phyloP scores from a whole-genome alignment of 1,139 yeast species.

The Nakaseomyces uthaithaninus region DNA sequence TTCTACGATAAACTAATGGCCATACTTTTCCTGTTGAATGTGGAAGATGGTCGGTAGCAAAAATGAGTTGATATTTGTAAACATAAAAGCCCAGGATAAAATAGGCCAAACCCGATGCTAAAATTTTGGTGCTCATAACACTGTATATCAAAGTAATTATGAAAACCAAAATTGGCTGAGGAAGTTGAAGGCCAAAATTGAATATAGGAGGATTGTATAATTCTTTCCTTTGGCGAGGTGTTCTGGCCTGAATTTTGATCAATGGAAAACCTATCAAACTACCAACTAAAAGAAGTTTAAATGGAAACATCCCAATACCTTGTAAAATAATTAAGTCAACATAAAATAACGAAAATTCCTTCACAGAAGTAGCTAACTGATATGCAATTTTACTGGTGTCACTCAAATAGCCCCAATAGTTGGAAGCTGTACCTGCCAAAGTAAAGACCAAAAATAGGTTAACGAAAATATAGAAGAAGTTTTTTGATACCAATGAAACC shows the following conservation, averaged over 20 bases:
- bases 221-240: conserved; percentile 63
- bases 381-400: conserved; percentile 70
- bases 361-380: conserved; percentile 62
- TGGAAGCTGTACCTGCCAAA: conserved; percentile 71
- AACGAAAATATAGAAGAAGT: conserved; percentile 70
- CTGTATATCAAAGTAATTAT: conserved; percentile 72
- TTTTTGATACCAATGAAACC: conserved; percentile 63
- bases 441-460: conserved; percentile 72
- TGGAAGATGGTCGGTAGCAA: conserved; percentile 77
- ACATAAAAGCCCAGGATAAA: conserved; percentile 69
- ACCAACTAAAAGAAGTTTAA: conserved; percentile 56
- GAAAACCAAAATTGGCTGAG: conserved; percentile 70
- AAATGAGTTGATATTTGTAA: conserved; percentile 71
- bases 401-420: conserved; percentile 66
- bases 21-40: conserved; percentile 86
- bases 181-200: conserved; percentile 73
- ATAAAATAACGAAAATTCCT: conserved; percentile 61
- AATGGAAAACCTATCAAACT: conserved; percentile 55
- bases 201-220: conserved; percentile 70
- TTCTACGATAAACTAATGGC: conserved; percentile 71
- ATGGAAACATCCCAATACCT: conserved; percentile 74
- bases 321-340: conserved; percentile 67
- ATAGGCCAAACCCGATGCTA: conserved; percentile 65
- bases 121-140: conserved; percentile 66
- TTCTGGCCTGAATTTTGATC: conserved; percentile 48